Percentiles rank a stretch among this genome's conserved stretches.
phyloP scores from a whole-genome alignment of 495 filamentous ascomycete genomes.

The Evernia prunastri region DNA sequence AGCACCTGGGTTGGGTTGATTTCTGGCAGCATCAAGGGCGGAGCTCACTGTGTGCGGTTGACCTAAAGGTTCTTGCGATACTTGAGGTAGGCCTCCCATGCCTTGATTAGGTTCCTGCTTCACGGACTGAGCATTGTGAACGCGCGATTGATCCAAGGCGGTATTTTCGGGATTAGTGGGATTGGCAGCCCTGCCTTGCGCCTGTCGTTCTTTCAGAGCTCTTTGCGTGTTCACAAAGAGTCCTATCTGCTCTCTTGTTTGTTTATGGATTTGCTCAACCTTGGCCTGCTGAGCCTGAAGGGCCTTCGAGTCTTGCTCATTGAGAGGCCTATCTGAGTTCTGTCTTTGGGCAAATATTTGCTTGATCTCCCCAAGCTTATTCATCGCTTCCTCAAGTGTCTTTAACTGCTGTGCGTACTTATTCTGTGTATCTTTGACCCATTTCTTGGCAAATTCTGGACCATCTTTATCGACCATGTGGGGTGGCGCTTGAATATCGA shows the following conservation, averaged over 20 bases:
- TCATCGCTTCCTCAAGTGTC: constrained; percentile 44
- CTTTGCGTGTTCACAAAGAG: constrained; percentile 48
- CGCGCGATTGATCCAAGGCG: neutral
- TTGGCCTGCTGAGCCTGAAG: constrained; percentile 37
- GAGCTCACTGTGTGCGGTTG: constrained; percentile 49
- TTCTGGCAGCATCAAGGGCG: constrained; percentile 47
- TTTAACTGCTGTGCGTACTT: constrained; percentile 48
- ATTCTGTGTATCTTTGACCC: constrained; percentile 39
- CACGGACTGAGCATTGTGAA: constrained; percentile 29
- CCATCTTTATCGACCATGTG: constrained; percentile 36
- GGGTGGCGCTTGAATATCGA: constrained; percentile 44
- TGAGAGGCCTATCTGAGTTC: constrained; percentile 33
- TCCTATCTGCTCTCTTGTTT: constrained; percentile 41
- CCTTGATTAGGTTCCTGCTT: constrained; percentile 13
- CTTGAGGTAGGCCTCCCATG: constrained; percentile 6
- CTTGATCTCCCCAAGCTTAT: constrained; percentile 23
- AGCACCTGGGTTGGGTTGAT: constrained; percentile 37
- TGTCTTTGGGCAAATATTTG: constrained; percentile 38
- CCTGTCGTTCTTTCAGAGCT: constrained; percentile 39
- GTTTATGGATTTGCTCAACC: constrained; percentile 39
- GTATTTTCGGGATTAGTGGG: constrained; percentile 27
- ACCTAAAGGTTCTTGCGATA: constrained; percentile 31
- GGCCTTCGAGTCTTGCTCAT: constrained; percentile 39
- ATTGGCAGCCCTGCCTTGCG: constrained; percentile 31
- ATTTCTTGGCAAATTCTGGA: constrained; percentile 21